Evolutionary conservation across 768 basidiomycete genomes (phyloP).

Genomic region (Trametes coccinea): DNA sequence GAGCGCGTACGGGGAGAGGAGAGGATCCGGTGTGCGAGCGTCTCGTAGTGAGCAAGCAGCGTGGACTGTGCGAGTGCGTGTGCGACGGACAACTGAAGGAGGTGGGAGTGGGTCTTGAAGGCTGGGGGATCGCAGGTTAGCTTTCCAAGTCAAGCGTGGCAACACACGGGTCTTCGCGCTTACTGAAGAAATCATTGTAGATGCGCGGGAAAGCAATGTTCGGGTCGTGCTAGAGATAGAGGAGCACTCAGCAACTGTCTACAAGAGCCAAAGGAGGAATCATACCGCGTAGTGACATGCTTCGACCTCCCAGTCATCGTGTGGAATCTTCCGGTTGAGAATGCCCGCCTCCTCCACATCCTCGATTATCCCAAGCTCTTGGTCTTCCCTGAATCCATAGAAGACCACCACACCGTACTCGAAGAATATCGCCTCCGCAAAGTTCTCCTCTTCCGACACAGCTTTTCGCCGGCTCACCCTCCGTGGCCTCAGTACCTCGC

Average conservation of each 20-base stretch:
- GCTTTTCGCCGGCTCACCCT: conserved; percentile 16
- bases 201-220: conserved; percentile 85
- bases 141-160: not conserved
- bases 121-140: conserved; percentile 46
- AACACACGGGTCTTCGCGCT: conserved; percentile 29
- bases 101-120: conserved; percentile 87
- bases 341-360: conserved; percentile 76
- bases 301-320: conserved; percentile 77
- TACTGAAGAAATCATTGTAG: conserved; percentile 96
- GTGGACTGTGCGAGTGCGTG: conserved; percentile 96
- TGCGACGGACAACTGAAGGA: conserved; percentile 89
- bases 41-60: conserved; percentile 85
- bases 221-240: conserved; percentile 67
- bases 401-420: conserved; percentile 91
- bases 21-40: conserved; percentile 74
- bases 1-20: conserved; percentile 73
- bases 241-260: not conserved
- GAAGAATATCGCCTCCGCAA: conserved; percentile 79
- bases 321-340: conserved; percentile 59
- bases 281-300: conserved; percentile 84
- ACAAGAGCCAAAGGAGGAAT: not conserved
- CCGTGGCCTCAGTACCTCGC: conserved; percentile 11
- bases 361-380: conserved; percentile 83
- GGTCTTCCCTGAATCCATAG: conserved; percentile 77
- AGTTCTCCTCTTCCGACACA: conserved; percentile 43